Evolutionary conservation across 139 green algal genomes (phyloP).

Genomic region (Micractinium conductrix): DNA sequence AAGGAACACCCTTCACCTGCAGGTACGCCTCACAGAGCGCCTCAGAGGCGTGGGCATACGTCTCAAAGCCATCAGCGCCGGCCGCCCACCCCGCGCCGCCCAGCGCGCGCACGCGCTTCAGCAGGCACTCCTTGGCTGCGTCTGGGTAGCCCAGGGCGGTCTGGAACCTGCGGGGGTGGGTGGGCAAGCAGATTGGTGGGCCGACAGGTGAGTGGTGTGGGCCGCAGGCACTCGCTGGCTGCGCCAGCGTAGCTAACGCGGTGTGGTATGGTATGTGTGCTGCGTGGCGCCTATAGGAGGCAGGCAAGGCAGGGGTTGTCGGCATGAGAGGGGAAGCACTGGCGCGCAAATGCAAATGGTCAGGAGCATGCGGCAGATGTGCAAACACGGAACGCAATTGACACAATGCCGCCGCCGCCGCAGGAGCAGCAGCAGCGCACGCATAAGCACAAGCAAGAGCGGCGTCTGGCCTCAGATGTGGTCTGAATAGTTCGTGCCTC

Average conservation of each 20-base stretch:
- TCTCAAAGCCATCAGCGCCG: constrained; percentile 49
- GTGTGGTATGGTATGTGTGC: too few relatives aligned
- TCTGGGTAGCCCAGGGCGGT: constrained; percentile 46
- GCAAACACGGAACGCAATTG: too few relatives aligned
- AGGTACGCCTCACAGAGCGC: constrained; percentile 53
- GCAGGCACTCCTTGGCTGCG: constrained; percentile 64
- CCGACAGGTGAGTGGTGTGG: too few relatives aligned
- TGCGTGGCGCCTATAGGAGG: too few relatives aligned
- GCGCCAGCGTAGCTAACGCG: too few relatives aligned
- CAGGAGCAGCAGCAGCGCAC: background rate
- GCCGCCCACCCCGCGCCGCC: constrained; percentile 58
- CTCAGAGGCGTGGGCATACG: constrained; percentile 62
- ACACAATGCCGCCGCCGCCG: too few relatives aligned
- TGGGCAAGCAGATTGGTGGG: background rate
- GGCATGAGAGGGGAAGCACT: too few relatives aligned
- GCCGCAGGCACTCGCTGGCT: too few relatives aligned
- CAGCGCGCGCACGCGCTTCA: constrained; percentile 73
- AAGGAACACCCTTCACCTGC: background rate
- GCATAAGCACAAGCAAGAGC: background rate
- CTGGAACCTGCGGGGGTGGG: constrained; percentile 51
- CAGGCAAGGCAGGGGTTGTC: too few relatives aligned
- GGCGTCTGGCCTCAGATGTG: background rate
- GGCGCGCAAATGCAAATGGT: too few relatives aligned
- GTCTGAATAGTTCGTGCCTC: constrained; percentile 29
- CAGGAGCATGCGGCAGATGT: background rate